Percentiles rank a stretch among this genome's conserved stretches.
phyloP scores from a whole-genome alignment of 2,329 filamentous ascomycete species.

The Botrytis squamosa region DNA sequence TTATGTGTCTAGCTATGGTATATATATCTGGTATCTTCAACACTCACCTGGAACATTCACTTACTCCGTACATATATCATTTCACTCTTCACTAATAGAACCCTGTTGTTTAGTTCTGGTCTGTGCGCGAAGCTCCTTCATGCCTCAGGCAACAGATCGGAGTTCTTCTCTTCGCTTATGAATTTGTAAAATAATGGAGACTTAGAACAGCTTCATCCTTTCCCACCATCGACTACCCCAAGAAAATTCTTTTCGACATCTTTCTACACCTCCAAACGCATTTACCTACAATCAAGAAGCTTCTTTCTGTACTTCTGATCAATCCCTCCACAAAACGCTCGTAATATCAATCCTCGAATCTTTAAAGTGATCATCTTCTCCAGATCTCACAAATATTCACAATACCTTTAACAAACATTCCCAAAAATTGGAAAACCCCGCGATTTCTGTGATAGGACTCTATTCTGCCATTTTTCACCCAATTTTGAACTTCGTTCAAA shows the following conservation, averaged over 20 bases:
- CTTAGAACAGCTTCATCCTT: constrained; percentile 11
- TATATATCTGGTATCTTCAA: not conserved
- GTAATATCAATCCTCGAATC: constrained; percentile 9
- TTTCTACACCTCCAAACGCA: not conserved
- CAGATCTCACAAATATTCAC: constrained; percentile 1
- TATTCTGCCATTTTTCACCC: constrained; percentile 20
- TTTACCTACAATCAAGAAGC: constrained; percentile 9
- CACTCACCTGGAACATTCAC: not conserved
- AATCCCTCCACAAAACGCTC: constrained; percentile 23
- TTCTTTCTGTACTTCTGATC: constrained; percentile 26
- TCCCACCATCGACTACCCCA: constrained; percentile 6
- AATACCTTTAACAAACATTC: not conserved
- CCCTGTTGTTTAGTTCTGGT: not conserved
- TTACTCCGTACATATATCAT: not conserved
- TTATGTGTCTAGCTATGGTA: not conserved
- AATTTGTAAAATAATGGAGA: constrained; percentile 18
- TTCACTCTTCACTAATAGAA: not conserved
- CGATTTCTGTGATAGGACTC: constrained; percentile 37
- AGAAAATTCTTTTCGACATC: constrained; percentile 18
- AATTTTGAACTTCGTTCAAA: constrained; percentile 5
- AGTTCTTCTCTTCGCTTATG: constrained; percentile 12
- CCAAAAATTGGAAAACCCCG: constrained; percentile 29
- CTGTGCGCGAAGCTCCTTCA: not conserved
- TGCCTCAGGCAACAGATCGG: not conserved
- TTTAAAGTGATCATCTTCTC: not conserved